Percentiles rank a stretch among this genome's conserved stretches.
These are phyloP conservation scores for Phytophthora macrochlamydospora DNA, from an alignment of 352 stramenopile species.

Conservation along the genomic window DNA sequence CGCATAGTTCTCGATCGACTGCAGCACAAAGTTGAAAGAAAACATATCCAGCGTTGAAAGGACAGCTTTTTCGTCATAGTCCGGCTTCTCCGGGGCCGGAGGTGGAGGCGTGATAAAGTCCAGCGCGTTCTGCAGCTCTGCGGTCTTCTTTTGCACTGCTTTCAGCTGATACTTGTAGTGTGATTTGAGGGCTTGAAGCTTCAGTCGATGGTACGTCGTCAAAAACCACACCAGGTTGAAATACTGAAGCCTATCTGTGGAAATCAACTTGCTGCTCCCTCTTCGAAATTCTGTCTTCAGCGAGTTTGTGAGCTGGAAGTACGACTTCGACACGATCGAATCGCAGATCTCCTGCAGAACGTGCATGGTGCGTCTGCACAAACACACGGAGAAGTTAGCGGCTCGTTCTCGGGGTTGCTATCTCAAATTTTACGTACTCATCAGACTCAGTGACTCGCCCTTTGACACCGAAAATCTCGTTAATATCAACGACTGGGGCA, in stretches of 20 bases:
- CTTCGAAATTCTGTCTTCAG: conserved; percentile 88
- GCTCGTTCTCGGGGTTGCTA: neutral
- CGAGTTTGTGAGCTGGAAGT: conserved; percentile 86
- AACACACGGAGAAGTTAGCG: conserved; percentile 8
- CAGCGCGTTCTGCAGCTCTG: conserved; percentile 53
- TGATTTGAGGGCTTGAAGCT: conserved; percentile 74
- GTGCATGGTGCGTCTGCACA: conserved; percentile 56
- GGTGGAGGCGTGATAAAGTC: conserved; percentile 54
- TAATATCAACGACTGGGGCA: conserved; percentile 64
- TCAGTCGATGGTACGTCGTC: conserved; percentile 80
- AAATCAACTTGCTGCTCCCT: conserved; percentile 83
- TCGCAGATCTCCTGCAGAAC: conserved; percentile 81
- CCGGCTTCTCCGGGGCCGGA: conserved; percentile 45
- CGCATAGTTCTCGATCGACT: conserved; percentile 88
- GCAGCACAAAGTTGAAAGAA: conserved; percentile 90
- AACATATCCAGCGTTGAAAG: conserved; percentile 91
- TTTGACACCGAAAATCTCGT: conserved; percentile 79
- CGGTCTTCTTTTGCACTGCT: conserved; percentile 58
- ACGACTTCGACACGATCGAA: conserved; percentile 75
- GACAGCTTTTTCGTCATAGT: conserved; percentile 80
- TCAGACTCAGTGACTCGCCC: conserved; percentile 67
- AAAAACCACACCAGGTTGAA: conserved; percentile 90
- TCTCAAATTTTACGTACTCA: conserved; percentile 33
- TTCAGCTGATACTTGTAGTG: conserved; percentile 65
- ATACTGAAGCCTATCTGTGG: conserved; percentile 87